phyloP scores from a whole-genome alignment of 1,284 basidiomycete genomes.

The Ceratobasidium sp. region DNA sequence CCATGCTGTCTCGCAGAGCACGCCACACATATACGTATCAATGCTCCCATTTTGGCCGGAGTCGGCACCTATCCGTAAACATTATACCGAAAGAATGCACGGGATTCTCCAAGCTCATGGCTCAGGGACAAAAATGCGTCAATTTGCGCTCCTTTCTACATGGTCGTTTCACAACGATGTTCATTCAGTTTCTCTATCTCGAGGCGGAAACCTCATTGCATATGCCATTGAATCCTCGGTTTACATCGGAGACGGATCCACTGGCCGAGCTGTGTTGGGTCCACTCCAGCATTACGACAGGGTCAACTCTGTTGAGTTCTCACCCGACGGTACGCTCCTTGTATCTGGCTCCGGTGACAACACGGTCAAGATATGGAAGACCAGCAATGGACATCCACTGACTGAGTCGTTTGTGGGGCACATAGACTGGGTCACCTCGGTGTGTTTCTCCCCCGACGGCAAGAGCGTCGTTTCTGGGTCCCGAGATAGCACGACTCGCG shows the following conservation, averaged over 20 bases:
- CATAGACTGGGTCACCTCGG: neutral
- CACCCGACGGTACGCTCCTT: too few species aligned
- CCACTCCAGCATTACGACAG: neutral
- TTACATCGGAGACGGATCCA: too few species aligned
- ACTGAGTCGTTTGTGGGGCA: neutral
- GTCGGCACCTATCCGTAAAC: neutral
- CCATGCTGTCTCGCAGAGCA: neutral
- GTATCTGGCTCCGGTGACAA: conserved; percentile 14
- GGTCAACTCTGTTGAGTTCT: conserved; percentile 20
- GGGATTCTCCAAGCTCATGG: neutral
- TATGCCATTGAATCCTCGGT: too few species aligned
- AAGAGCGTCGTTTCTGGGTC: conserved; percentile 1
- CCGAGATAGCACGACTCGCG: neutral
- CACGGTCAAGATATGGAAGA: conserved; percentile 30
- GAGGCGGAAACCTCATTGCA: neutral
- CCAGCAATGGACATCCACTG: neutral
- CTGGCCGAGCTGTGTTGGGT: neutral
- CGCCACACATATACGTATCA: neutral
- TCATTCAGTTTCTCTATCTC: neutral
- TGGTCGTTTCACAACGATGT: neutral
- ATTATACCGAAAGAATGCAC: neutral
- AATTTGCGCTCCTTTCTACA: neutral
- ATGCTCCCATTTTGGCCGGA: neutral
- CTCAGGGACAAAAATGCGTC: neutral
- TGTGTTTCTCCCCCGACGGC: conserved; percentile 21